Evolutionary conservation across 768 basidiomycete species (phyloP).

Genomic region (Dentipellis fragilis): DNA sequence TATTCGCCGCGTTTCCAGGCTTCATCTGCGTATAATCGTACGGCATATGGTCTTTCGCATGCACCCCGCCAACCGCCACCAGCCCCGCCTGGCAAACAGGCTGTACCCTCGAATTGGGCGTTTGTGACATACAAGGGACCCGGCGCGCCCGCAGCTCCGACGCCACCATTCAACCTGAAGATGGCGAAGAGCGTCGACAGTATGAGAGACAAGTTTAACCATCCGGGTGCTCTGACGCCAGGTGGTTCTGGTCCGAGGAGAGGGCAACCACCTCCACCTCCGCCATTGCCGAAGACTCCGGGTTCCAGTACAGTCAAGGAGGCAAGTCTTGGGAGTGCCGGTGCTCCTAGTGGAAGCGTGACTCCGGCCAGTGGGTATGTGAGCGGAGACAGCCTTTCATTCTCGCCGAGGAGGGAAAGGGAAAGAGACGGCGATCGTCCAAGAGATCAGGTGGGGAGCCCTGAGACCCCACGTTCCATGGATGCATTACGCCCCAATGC

Average conservation of each 20-base stretch:
- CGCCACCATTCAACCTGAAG: conserved; percentile 8
- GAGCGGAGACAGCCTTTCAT: neutral
- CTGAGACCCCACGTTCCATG: neutral
- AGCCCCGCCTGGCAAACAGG: conserved; percentile 19
- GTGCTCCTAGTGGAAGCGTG: neutral
- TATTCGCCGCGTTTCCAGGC: conserved; percentile 10
- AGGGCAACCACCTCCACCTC: conserved; percentile 8
- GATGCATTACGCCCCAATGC: neutral
- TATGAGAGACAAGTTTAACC: conserved; percentile 9
- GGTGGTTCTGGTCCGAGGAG: conserved; percentile 3
- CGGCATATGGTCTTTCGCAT: conserved; percentile 14
- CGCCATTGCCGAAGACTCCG: neutral
- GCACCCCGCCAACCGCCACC: conserved; percentile 12
- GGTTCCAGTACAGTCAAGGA: neutral
- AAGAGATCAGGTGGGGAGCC: neutral
- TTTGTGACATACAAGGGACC: conserved; percentile 38
- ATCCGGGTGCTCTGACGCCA: conserved; percentile 1
- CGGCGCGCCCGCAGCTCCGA: conserved; percentile 9
- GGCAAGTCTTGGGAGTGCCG: neutral
- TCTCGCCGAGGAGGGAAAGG: neutral
- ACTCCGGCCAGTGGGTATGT: neutral
- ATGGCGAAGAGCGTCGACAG: conserved; percentile 15
- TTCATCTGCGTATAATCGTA: neutral
- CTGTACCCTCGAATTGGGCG: conserved; percentile 34
- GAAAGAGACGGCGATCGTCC: neutral